Evolutionary conservation across 441 rosid genomes (phyloP).

Genomic region (Jatropha podagrica): DNA sequence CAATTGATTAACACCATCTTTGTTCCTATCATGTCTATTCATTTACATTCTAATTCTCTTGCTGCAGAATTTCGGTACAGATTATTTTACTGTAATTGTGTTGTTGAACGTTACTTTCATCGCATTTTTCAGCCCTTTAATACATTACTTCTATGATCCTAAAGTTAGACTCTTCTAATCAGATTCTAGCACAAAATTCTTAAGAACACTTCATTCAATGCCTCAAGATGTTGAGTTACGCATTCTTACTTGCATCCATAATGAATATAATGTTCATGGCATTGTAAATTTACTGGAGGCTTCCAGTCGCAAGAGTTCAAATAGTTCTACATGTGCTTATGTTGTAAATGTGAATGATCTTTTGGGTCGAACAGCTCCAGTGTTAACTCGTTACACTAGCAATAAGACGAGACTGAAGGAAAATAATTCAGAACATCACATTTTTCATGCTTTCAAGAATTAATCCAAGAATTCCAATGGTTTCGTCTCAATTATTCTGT

Average conservation of each 20-base stretch:
- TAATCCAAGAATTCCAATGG: neutral
- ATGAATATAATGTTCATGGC: slow-evolving; percentile 27
- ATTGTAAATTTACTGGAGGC: slow-evolving; percentile 34
- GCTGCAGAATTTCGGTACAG: slow-evolving; percentile 11
- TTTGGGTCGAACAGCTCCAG: slow-evolving; percentile 27
- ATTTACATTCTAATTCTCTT: neutral
- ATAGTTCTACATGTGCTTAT: slow-evolving; percentile 20
- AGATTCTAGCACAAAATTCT: neutral
- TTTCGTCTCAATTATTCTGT: slow-evolving; percentile 15
- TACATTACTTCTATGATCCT: slow-evolving; percentile 24
- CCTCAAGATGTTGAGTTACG: slow-evolving; percentile 32
- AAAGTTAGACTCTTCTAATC: neutral
- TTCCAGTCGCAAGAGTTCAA: neutral
- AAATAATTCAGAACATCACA: neutral
- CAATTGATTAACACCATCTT: too few relatives aligned
- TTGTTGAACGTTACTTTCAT: slow-evolving; percentile 23
- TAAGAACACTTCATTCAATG: slow-evolving; percentile 31
- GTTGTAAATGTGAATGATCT: slow-evolving; percentile 30
- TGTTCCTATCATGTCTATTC: neutral
- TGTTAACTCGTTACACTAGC: slow-evolving; percentile 21
- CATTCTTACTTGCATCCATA: slow-evolving; percentile 25
- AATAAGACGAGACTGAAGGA: neutral
- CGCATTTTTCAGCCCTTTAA: slow-evolving; percentile 2
- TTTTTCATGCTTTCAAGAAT: slow-evolving; percentile 21
- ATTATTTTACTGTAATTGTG: slow-evolving; percentile 23